Evolutionary conservation across 306 rosid genomes (phyloP).

Genomic region (Cicer yamashitae): DNA sequence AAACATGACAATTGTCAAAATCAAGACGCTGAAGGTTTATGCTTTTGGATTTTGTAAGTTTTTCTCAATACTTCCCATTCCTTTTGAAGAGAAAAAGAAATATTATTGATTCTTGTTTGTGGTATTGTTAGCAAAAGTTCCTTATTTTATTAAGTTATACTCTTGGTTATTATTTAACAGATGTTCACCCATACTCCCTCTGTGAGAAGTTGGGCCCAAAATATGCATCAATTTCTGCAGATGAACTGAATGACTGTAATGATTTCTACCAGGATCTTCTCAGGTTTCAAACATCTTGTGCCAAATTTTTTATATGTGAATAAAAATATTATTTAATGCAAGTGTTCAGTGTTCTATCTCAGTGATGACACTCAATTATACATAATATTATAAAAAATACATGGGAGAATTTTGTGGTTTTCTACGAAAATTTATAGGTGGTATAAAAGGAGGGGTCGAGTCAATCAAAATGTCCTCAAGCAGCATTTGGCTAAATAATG

Average conservation of each 20-base stretch:
- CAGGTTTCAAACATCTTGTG: slow-evolving; percentile 61
- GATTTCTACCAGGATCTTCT: slow-evolving; percentile 90
- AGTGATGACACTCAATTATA: slow-evolving; percentile 18
- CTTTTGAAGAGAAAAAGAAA: slow-evolving; percentile 6
- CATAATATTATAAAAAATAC: slow-evolving; percentile 11
- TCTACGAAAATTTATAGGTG: neutral
- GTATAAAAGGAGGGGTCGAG: neutral
- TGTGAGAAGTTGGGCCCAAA: slow-evolving; percentile 90
- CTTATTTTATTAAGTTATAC: slow-evolving; percentile 20
- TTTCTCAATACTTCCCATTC: slow-evolving; percentile 30
- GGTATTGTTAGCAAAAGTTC: slow-evolving; percentile 31
- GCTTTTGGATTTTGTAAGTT: slow-evolving; percentile 98
- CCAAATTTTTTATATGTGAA: slow-evolving; percentile 5
- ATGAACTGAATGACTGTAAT: slow-evolving; percentile 61
- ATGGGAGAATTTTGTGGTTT: slow-evolving; percentile 8
- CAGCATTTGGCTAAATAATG: slow-evolving; percentile 34
- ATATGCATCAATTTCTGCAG: slow-evolving; percentile 75
- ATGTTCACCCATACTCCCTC: slow-evolving; percentile 79
- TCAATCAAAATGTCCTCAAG: slow-evolving; percentile 14
- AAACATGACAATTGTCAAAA: slow-evolving; percentile 79
- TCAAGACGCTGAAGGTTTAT: slow-evolving; percentile 85
- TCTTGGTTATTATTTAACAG: slow-evolving; percentile 51
- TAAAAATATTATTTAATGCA: slow-evolving; percentile 22
- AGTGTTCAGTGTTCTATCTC: slow-evolving; percentile 21
- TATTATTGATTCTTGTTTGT: slow-evolving; percentile 27